A percentile compares a stretch with the other conserved stretches of the same genome.
These are phyloP conservation scores for Tetrahymena elliotti DNA, from an alignment of 73 alveolate species.

Conservation along the genomic window DNA sequence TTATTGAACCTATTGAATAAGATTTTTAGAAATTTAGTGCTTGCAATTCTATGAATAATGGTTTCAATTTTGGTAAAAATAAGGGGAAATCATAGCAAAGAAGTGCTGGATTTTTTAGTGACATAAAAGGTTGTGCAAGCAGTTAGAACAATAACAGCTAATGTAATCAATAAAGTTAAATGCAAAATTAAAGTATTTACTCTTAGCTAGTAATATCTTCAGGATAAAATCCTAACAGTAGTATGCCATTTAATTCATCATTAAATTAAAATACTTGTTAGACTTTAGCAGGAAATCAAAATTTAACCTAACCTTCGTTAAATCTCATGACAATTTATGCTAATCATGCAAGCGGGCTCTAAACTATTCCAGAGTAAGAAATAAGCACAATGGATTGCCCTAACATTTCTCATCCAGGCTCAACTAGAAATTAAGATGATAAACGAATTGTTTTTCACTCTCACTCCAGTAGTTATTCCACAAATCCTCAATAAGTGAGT, in stretches of 20 bases:
- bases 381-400: background rate
- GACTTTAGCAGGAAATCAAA: background rate
- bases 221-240: background rate
- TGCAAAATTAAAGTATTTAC: background rate
- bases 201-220: background rate
- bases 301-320: background rate
- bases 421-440: background rate
- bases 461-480: background rate
- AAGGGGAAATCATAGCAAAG: background rate
- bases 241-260: background rate
- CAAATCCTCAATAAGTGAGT: background rate
- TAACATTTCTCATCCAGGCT: background rate
- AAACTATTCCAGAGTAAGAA: background rate
- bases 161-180: background rate
- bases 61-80: background rate
- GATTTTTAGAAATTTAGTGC: background rate
- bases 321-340: background rate
- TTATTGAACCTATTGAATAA: background rate
- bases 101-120: background rate
- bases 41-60: background rate
- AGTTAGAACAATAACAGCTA: background rate
- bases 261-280: background rate
- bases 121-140: background rate
- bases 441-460: background rate
- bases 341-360: background rate